Evolutionary conservation across 305 asterid genomes (phyloP).

Genomic region (Lippia alba): DNA sequence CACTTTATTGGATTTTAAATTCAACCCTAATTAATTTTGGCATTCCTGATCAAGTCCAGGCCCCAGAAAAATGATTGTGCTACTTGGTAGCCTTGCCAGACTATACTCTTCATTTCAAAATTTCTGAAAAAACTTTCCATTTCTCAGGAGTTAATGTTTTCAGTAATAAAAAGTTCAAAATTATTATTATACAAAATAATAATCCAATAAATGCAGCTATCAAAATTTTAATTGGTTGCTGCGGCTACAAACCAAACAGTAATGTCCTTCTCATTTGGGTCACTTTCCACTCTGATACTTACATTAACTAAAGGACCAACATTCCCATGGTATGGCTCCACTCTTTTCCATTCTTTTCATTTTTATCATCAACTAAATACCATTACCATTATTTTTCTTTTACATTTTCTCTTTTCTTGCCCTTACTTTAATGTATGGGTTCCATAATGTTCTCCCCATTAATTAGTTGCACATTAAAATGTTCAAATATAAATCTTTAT

Average conservation of each 20-base stretch:
- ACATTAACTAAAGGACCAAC: slow-evolving; percentile 68
- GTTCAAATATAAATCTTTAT: too few relatives aligned
- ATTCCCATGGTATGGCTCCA: slow-evolving; percentile 79
- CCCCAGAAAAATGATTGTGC: slow-evolving; percentile 24
- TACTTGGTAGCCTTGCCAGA: background rate
- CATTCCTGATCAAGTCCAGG: slow-evolving; percentile 28
- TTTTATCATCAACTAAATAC: slow-evolving; percentile 13
- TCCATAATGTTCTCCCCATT: too few relatives aligned
- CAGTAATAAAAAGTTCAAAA: slow-evolving; percentile 21
- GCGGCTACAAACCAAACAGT: slow-evolving; percentile 38
- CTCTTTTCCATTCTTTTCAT: slow-evolving; percentile 22
- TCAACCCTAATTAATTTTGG: slow-evolving; percentile 32
- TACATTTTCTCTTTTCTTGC: slow-evolving; percentile 3
- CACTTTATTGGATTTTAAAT: too few relatives aligned
- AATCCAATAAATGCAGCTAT: slow-evolving; percentile 26
- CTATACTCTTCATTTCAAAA: slow-evolving; percentile 7
- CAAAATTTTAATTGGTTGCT: slow-evolving; percentile 25
- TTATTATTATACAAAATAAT: background rate
- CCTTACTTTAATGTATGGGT: too few relatives aligned
- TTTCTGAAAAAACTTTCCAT: slow-evolving; percentile 8
- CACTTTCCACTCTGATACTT: slow-evolving; percentile 73
- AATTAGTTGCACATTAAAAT: too few relatives aligned
- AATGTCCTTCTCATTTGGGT: slow-evolving; percentile 68
- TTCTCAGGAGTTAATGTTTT: slow-evolving; percentile 5
- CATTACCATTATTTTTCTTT: too few relatives aligned